phyloP scores from a whole-genome alignment of 2,329 filamentous ascomycete genomes.

The Apiospora marii region DNA sequence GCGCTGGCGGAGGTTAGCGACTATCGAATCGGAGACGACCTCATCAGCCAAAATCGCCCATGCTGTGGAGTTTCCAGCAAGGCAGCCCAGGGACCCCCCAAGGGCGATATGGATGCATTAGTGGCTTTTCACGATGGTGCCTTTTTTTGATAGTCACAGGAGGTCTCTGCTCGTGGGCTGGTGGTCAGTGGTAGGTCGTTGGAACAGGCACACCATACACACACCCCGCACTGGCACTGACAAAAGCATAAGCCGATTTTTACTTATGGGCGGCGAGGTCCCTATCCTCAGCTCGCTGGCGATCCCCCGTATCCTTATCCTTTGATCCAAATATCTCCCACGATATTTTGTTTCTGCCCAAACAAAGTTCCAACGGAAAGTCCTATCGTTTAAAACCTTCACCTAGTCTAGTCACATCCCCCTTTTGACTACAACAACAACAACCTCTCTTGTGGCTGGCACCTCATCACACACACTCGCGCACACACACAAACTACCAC shows the following conservation, averaged over 20 bases:
- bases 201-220: neutral
- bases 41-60: constrained; percentile 21
- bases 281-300: constrained; percentile 19
- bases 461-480: neutral
- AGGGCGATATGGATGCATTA: constrained; percentile 24
- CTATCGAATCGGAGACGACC: constrained; percentile 24
- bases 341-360: constrained; percentile 19
- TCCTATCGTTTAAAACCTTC: constrained; percentile 7
- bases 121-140: constrained; percentile 23
- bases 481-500: neutral
- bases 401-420: neutral
- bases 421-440: neutral
- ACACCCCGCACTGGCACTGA: constrained; percentile 19
- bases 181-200: neutral
- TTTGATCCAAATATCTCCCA: constrained; percentile 13
- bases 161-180: neutral
- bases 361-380: constrained; percentile 15
- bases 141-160: constrained; percentile 23
- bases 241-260: constrained; percentile 20
- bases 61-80: constrained; percentile 17
- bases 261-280: constrained; percentile 17
- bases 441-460: constrained; percentile 8
- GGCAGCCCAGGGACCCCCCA: constrained; percentile 14
- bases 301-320: neutral
- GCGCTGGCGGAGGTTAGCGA: constrained; percentile 17